phyloP scores from a whole-genome alignment of 108 stramenopile species.

The Cylindrotheca closterium region DNA sequence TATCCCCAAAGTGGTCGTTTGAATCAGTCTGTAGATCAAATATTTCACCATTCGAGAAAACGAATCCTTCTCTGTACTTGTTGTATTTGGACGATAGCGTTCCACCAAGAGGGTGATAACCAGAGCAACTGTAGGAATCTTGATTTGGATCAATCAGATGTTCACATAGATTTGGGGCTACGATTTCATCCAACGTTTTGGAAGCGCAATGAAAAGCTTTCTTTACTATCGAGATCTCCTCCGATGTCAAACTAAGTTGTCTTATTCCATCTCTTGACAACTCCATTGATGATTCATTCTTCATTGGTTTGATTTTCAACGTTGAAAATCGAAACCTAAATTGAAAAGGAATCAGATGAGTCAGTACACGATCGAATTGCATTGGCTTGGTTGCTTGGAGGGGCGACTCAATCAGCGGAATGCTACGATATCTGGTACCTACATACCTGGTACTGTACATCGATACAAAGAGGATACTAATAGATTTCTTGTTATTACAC shows the following conservation, averaged over 20 bases:
- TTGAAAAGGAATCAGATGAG: too few species aligned
- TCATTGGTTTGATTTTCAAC: neutral
- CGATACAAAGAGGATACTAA: too few species aligned
- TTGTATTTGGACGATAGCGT: constrained; percentile 67
- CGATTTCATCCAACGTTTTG: neutral
- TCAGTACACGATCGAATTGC: too few species aligned
- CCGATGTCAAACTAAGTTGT: neutral
- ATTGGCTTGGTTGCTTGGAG: too few species aligned
- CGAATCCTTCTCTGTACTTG: constrained; percentile 69
- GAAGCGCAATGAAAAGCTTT: neutral
- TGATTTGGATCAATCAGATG: neutral
- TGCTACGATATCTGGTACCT: too few species aligned
- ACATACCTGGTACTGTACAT: too few species aligned
- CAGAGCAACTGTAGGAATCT: constrained; percentile 29
- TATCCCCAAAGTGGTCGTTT: constrained; percentile 1
- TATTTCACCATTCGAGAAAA: constrained; percentile 69
- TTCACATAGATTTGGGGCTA: neutral
- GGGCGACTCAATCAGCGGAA: too few species aligned
- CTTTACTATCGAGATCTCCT: neutral
- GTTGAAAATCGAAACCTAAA: too few species aligned
- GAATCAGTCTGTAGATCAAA: constrained; percentile 1
- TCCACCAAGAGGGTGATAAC: constrained; percentile 61
- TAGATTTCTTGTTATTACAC: too few species aligned
- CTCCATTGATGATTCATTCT: too few species aligned
- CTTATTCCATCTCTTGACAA: neutral